phyloP scores from a whole-genome alignment of 345 rosid genomes.

The Populus davidiana region DNA sequence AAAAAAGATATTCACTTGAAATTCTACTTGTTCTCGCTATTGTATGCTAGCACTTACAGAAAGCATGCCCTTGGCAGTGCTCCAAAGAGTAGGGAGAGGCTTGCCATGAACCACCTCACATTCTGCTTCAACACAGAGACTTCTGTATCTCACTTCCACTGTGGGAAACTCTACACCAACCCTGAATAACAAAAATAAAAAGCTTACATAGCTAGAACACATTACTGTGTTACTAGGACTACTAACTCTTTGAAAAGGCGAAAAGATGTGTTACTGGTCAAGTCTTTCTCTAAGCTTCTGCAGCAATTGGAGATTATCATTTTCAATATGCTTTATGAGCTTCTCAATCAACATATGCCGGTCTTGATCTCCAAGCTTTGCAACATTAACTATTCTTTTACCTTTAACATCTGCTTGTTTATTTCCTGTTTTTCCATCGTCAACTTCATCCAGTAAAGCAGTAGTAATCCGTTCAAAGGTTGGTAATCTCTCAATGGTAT shows the following conservation, averaged over 20 bases:
- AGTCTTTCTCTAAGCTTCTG: conserved; percentile 47
- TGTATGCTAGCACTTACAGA: conserved; percentile 40
- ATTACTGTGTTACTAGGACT: not conserved
- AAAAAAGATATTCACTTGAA: not conserved
- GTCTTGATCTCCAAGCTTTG: conserved; percentile 53
- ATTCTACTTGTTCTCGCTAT: not conserved
- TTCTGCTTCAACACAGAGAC: conserved; percentile 54
- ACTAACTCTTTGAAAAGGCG: not conserved
- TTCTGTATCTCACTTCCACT: conserved; percentile 58
- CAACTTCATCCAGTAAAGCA: conserved; percentile 37
- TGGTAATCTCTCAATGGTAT: conserved; percentile 65
- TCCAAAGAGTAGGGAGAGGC: conserved; percentile 79
- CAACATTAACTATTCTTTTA: conserved; percentile 46
- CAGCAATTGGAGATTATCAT: conserved; percentile 59
- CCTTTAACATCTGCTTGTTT: not conserved
- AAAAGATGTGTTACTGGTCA: conserved; percentile 40
- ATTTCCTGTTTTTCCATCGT: conserved; percentile 12
- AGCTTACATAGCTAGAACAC: not conserved
- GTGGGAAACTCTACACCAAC: conserved; percentile 58
- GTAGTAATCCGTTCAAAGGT: conserved; percentile 51
- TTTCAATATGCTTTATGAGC: conserved; percentile 60
- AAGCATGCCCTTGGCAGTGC: conserved; percentile 38
- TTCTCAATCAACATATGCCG: conserved; percentile 53
- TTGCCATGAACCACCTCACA: conserved; percentile 68
- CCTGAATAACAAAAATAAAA: conserved; percentile 22